Percentiles rank a stretch among this genome's conserved stretches.
Conservation (phyloP, 2,329 filamentous ascomycete species). For the Claviceps arundinis region DNA sequence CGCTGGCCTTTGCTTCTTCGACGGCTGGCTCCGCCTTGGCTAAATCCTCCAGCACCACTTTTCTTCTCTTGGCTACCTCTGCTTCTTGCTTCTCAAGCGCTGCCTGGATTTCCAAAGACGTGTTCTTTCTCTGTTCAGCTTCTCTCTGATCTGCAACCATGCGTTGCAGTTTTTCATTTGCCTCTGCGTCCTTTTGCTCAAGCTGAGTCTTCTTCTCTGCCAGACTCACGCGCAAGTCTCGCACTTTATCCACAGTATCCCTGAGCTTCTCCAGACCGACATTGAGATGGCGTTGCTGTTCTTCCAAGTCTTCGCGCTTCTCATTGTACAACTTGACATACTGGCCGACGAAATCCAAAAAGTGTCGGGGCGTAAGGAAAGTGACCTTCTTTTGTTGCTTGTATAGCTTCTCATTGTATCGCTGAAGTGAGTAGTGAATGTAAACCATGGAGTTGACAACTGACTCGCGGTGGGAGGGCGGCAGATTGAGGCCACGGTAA, state of each 20-base stretch:
- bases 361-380: slow-evolving; percentile 90
- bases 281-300: slow-evolving; percentile 96
- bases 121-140: slow-evolving; percentile 79
- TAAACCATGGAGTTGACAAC: slow-evolving; percentile 98
- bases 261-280: slow-evolving; percentile 94
- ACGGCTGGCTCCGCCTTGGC: slow-evolving; percentile 89
- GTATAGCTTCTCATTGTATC: slow-evolving; percentile 75
- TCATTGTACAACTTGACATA: slow-evolving; percentile 97
- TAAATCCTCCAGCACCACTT: slow-evolving; percentile 77
- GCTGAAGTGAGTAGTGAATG: slow-evolving; percentile 87
- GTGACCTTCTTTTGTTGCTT: slow-evolving; percentile 89
- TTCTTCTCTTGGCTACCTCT: slow-evolving; percentile 69
- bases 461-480: slow-evolving; percentile 79
- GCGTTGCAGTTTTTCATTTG: slow-evolving; percentile 90
- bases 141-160: slow-evolving; percentile 96
- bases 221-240: slow-evolving; percentile 77
- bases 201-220: slow-evolving; percentile 90
- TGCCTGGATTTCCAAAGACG: slow-evolving; percentile 77
- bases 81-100: slow-evolving; percentile 81
- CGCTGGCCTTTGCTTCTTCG: slow-evolving; percentile 82
- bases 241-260: slow-evolving; percentile 94
- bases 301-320: slow-evolving; percentile 95
- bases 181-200: slow-evolving; percentile 86
- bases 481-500: slow-evolving; percentile 72
- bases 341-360: slow-evolving; percentile 94